phyloP scores from a whole-genome alignment of 2,329 filamentous ascomycete genomes.

The Exophiala bonariae region DNA sequence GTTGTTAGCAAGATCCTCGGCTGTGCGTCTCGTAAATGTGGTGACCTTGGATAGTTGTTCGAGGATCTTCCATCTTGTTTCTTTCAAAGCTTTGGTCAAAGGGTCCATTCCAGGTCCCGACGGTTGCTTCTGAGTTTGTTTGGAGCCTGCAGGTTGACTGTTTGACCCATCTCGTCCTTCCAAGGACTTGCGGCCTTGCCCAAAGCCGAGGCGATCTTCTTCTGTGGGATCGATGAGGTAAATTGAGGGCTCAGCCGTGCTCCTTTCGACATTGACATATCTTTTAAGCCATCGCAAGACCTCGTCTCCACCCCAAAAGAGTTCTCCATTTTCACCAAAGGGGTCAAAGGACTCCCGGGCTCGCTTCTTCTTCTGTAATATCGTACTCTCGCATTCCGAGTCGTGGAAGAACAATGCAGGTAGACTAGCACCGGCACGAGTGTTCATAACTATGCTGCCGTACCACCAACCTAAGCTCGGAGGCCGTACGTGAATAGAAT shows the following conservation, averaged over 20 bases:
- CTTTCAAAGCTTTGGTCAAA: constrained; percentile 88
- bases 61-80: constrained; percentile 92
- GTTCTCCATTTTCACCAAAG: constrained; percentile 77
- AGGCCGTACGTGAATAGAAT: constrained; percentile 83
- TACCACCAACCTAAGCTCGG: constrained; percentile 99
- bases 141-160: constrained; percentile 36
- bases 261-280: constrained; percentile 81
- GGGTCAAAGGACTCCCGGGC: constrained; percentile 85
- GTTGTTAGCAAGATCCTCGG: constrained; percentile 88
- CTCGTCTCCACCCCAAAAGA: constrained; percentile 98
- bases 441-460: constrained; percentile 91
- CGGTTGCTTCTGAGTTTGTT: constrained; percentile 40
- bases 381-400: constrained; percentile 92
- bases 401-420: constrained; percentile 98
- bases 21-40: constrained; percentile 88
- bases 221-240: constrained; percentile 85
- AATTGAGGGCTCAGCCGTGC: constrained; percentile 81
- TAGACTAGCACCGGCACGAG: constrained; percentile 84
- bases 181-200: constrained; percentile 55
- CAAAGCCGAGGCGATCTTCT: constrained; percentile 83
- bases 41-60: constrained; percentile 98
- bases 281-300: constrained; percentile 85
- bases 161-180: constrained; percentile 34
- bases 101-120: constrained; percentile 69
- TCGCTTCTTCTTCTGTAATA: constrained; percentile 85